A percentile compares a stretch with the other conserved stretches of the same genome.
These are phyloP conservation scores for Yamadazyma paraphyllophila DNA, from an alignment of 805 yeast species.

Conservation along the genomic window DNA sequence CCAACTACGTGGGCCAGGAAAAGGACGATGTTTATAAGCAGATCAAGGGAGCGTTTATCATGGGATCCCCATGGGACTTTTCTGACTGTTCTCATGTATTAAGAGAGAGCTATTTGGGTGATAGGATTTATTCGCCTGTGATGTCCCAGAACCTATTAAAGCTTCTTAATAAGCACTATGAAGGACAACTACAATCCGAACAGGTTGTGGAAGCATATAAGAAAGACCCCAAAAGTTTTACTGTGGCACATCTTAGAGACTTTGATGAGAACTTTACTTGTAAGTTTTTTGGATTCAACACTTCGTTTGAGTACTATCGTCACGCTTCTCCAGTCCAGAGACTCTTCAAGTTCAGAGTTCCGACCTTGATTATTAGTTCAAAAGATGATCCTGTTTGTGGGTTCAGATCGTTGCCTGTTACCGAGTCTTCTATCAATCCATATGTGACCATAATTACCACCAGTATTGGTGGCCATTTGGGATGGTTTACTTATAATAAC, in stretches of 20 bases:
- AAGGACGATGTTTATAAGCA: slow-evolving; percentile 44
- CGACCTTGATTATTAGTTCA: slow-evolving; percentile 59
- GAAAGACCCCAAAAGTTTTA: slow-evolving; percentile 27
- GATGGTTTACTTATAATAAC: slow-evolving; percentile 37
- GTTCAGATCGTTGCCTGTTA: slow-evolving; percentile 49
- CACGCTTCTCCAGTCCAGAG: slow-evolving; percentile 62
- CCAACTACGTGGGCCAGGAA: slow-evolving; percentile 72
- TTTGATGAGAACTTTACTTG: slow-evolving; percentile 66
- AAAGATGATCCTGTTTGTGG: slow-evolving; percentile 67
- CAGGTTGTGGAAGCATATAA: slow-evolving; percentile 25
- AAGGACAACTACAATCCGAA: slow-evolving; percentile 24
- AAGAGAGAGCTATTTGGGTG: slow-evolving; percentile 39
- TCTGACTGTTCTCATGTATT: slow-evolving; percentile 50
- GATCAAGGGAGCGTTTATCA: slow-evolving; percentile 55
- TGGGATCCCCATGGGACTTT: slow-evolving; percentile 77
- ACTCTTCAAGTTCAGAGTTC: slow-evolving; percentile 56
- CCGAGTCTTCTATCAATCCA: slow-evolving; percentile 55
- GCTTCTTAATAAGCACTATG: slow-evolving; percentile 30
- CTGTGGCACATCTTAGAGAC: slow-evolving; percentile 43
- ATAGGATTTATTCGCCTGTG: slow-evolving; percentile 38
- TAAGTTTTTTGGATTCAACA: slow-evolving; percentile 58
- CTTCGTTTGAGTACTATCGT: slow-evolving; percentile 61
- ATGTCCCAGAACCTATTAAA: slow-evolving; percentile 40
- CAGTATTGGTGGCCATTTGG: slow-evolving; percentile 72
- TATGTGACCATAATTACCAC: slow-evolving; percentile 56